Evolutionary conservation across 1,284 basidiomycete genomes (phyloP).

Genomic region (Meripilus lineatus): DNA sequence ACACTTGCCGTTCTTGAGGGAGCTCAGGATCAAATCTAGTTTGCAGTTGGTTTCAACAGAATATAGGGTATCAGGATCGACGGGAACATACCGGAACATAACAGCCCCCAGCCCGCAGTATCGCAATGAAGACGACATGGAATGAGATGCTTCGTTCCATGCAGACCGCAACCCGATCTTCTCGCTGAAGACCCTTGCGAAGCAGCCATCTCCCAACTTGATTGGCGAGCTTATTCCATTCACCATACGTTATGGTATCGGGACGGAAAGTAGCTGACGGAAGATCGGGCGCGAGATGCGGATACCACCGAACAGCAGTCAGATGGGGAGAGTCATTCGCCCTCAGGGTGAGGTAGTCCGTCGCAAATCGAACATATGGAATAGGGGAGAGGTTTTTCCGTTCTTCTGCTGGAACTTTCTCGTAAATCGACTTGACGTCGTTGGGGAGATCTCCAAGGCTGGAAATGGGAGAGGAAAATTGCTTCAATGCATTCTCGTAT

Average conservation of each 20-base stretch:
- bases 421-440: constrained; percentile 30
- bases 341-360: constrained; percentile 33
- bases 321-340: constrained; percentile 26
- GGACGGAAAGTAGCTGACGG: constrained; percentile 16
- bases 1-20: constrained; percentile 42
- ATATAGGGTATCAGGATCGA: neutral
- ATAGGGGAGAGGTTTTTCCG: constrained; percentile 22
- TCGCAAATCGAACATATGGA: constrained; percentile 27
- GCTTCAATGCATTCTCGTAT: constrained; percentile 9
- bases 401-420: constrained; percentile 26
- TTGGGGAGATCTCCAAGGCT: constrained; percentile 22
- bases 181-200: constrained; percentile 31
- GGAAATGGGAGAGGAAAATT: constrained; percentile 13
- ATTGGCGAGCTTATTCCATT: constrained; percentile 35
- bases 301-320: constrained; percentile 37
- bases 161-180: constrained; percentile 46
- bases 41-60: constrained; percentile 4
- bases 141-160: constrained; percentile 41
- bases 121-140: constrained; percentile 41
- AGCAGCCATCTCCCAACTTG: constrained; percentile 41
- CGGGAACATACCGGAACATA: constrained; percentile 43
- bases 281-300: constrained; percentile 27
- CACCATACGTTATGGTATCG: constrained; percentile 32
- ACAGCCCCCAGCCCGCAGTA: constrained; percentile 48
- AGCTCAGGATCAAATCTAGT: constrained; percentile 48